Percentiles rank a stretch among this genome's conserved stretches.
Evolutionary conservation across 1,139 yeast species (phyloP).

Genomic region (Nakaseomyces delphensis): DNA sequence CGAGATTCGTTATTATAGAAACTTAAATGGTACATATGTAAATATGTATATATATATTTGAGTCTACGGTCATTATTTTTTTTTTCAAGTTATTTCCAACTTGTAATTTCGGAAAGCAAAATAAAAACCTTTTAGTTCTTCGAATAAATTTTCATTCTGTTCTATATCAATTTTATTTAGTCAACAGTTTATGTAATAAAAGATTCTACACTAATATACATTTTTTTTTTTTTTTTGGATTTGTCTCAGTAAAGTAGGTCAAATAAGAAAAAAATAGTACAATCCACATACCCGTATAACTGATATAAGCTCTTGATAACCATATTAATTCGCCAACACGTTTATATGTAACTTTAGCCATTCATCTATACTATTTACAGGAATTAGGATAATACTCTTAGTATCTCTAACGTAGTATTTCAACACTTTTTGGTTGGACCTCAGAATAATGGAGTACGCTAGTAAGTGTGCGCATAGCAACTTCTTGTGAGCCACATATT

Average conservation of each 20-base stretch:
- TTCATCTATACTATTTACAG: slow-evolving; percentile 27
- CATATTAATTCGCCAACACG: slow-evolving; percentile 9
- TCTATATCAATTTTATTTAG: not conserved
- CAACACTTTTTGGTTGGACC: slow-evolving; percentile 18
- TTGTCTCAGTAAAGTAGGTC: not conserved
- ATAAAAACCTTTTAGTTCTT: slow-evolving; percentile 1
- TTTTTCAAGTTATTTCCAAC: not conserved
- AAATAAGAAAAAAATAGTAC: too few relatives aligned
- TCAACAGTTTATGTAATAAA: slow-evolving; percentile 2
- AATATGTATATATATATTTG: not conserved
- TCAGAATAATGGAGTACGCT: slow-evolving; percentile 27
- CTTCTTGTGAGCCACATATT: slow-evolving; percentile 20
- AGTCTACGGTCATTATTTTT: not conserved
- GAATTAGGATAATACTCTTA: slow-evolving; percentile 20
- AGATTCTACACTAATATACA: not conserved
- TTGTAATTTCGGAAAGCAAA: not conserved
- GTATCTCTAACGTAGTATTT: slow-evolving; percentile 18
- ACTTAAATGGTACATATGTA: not conserved
- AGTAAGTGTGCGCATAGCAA: slow-evolving; percentile 29
- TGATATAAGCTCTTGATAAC: slow-evolving; percentile 11
- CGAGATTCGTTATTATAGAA: not conserved
- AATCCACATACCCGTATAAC: not conserved
- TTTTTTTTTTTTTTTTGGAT: not conserved
- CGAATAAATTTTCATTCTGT: not conserved
- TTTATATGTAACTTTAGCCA: slow-evolving; percentile 32